Percentiles rank a stretch among this genome's conserved stretches.
These are phyloP conservation scores for Mrakia frigida DNA, from an alignment of 768 basidiomycete species.

Conservation along the genomic window DNA sequence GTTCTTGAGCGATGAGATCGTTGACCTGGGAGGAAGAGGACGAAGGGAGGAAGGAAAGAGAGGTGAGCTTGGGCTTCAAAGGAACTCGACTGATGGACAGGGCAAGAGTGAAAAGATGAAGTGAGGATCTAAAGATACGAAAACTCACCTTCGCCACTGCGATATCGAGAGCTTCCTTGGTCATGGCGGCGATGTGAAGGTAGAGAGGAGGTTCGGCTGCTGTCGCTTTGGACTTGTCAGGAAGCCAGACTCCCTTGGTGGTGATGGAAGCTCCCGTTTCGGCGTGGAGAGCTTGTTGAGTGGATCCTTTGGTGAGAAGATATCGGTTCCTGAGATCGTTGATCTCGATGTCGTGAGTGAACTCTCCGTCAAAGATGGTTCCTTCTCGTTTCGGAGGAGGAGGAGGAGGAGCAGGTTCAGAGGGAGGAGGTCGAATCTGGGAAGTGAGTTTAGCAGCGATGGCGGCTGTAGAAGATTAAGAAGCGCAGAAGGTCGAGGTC, in stretches of 20 bases:
- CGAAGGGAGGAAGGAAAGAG: background rate
- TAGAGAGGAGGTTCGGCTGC: constrained; percentile 91
- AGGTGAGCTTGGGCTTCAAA: background rate
- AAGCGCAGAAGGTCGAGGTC: background rate
- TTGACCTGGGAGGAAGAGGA: constrained; percentile 38
- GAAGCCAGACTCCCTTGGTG: constrained; percentile 94
- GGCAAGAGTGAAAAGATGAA: background rate
- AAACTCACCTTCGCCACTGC: constrained; percentile 40
- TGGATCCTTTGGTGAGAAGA: constrained; percentile 84
- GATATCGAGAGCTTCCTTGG: constrained; percentile 44
- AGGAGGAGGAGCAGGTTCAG: constrained; percentile 34
- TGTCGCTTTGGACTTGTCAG: constrained; percentile 81
- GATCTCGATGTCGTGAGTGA: constrained; percentile 87
- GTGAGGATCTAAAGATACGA: background rate
- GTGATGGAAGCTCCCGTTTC: constrained; percentile 88
- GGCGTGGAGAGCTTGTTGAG: constrained; percentile 87
- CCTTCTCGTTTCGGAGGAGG: constrained; percentile 45
- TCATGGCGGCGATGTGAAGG: constrained; percentile 75
- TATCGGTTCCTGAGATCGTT: constrained; percentile 90
- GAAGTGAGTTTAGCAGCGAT: constrained; percentile 95
- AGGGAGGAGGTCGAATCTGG: constrained; percentile 51
- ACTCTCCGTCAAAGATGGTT: constrained; percentile 63
- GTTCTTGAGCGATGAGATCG: constrained; percentile 46
- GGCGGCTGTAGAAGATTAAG: constrained; percentile 50
- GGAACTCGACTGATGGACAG: background rate